Evolutionary conservation across 805 yeast genomes (phyloP).

Genomic region (Grigorovia yakushimaensis): DNA sequence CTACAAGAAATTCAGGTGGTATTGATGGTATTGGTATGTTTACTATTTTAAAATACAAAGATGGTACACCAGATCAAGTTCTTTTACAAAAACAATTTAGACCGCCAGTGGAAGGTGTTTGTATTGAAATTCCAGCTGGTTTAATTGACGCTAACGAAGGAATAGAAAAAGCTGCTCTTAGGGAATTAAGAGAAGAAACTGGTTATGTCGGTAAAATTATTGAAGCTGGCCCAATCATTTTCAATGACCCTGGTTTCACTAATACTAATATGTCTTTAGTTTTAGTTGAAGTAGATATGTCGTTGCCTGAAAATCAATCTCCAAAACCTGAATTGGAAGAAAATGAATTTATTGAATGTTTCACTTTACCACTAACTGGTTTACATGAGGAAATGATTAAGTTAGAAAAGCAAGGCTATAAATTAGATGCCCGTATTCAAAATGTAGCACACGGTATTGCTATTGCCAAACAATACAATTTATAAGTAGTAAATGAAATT

Average conservation of each 20-base stretch:
- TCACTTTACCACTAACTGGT: constrained; percentile 52
- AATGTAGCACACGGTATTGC: constrained; percentile 76
- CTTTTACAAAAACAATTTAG: constrained; percentile 83
- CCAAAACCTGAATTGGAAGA: constrained; percentile 79
- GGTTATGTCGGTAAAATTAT: constrained; percentile 71
- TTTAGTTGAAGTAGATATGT: constrained; percentile 65
- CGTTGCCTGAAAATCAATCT: constrained; percentile 50
- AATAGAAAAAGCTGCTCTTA: constrained; percentile 66
- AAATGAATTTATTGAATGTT: constrained; percentile 86
- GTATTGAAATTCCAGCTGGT: constrained; percentile 95
- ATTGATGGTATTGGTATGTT: constrained; percentile 89
- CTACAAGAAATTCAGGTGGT: constrained; percentile 50
- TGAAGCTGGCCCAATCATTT: constrained; percentile 40
- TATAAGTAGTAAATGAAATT: not conserved
- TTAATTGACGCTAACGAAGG: constrained; percentile 77
- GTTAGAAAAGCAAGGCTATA: constrained; percentile 56
- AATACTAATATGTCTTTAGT: constrained; percentile 81
- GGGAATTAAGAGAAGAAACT: constrained; percentile 88
- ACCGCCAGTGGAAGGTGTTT: constrained; percentile 83
- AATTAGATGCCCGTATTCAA: constrained; percentile 79
- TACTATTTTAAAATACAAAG: constrained; percentile 48
- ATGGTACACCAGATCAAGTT: constrained; percentile 40
- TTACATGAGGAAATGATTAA: constrained; percentile 46
- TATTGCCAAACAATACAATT: constrained; percentile 36
- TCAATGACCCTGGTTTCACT: constrained; percentile 80